These are phyloP conservation scores for Lactifluus rugatus DNA, from an alignment of 768 basidiomycete species.

Conservation along the genomic window DNA sequence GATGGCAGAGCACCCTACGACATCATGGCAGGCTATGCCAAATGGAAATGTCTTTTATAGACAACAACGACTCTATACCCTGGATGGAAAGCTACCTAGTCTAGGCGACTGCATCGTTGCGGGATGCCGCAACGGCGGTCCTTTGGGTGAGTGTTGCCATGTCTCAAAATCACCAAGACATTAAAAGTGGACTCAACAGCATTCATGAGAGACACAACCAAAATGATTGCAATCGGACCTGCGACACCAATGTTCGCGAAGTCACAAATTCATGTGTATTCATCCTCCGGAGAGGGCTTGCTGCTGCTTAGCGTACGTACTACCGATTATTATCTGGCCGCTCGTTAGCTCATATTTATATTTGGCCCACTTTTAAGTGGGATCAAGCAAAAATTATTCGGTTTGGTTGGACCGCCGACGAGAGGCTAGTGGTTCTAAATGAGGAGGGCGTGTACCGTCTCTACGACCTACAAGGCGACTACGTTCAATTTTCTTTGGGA, in stretches of 20 bases:
- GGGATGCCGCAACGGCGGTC: conserved; percentile 81
- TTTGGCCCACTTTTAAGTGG: conserved; percentile 51
- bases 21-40: conserved; percentile 87
- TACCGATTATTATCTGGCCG: conserved; percentile 25
- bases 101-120: conserved; percentile 72
- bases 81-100: conserved; percentile 68
- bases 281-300: conserved; percentile 69
- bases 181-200: conserved; percentile 37
- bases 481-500: conserved; percentile 77
- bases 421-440: conserved; percentile 74
- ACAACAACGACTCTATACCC: conserved; percentile 74
- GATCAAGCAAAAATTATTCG: conserved; percentile 75
- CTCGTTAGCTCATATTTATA: conserved; percentile 3
- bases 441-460: conserved; percentile 89
- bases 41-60: conserved; percentile 83
- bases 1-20: conserved; percentile 64
- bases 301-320: conserved; percentile 64
- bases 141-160: conserved; percentile 51
- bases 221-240: conserved; percentile 62
- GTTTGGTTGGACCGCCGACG: conserved; percentile 79
- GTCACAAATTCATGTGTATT: conserved; percentile 81
- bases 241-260: conserved; percentile 49
- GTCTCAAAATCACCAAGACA: background rate
- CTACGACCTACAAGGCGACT: conserved; percentile 81
- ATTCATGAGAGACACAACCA: conserved; percentile 76